Evolutionary conservation across 2,329 filamentous ascomycete species (phyloP), one percentile per base, ranked within the genome.

Genomic region (Paecilomyces dactylethromorphus): DNA sequence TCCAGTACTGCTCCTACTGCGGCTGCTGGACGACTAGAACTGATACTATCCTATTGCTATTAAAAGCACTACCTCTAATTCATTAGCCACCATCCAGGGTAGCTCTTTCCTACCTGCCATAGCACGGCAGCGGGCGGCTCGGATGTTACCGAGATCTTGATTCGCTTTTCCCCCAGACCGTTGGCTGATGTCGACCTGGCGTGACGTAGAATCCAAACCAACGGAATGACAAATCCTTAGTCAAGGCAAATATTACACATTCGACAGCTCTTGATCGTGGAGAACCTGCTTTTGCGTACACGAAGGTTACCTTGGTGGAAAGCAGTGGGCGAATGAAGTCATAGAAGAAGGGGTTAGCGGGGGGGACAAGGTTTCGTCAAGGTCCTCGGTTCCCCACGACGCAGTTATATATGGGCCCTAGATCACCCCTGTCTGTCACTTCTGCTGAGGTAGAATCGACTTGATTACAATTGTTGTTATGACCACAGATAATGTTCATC

Each of bases 321-420:
- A 29, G 50, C 50, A 22, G 24, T 26, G 22, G 21, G 50, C 50
- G 24, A 22, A 52, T 29, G 7, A 52, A 31, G 10, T 65, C 61
- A 11, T 22, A 13, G 26, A 18, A 3, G 50, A 52, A 31, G 10
- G 65, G 60, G 32, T 51, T 65, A 6, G 64, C 66, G 31, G 65
- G 65, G 65, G 65, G 45, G 4, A 56, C 65, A 15, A 64, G 64
- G 1, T 68, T 72, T 26, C 32, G 50, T 58, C 59, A 63, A 64
- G 63, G 63, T 66, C 64, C 64, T 60, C 65, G 57, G 5, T 24
- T 52, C 26, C 22, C 50, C 21, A 24, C 50, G 50, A n/a, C 3
- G 10, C 18, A 21, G 4, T 4, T 18, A 45, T 52, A 29, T 52
- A 24, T 52, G 24, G 5, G 26, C 15, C 13, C 7, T 13, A 7